Conservation (phyloP, 2,329 filamentous ascomycete species). For the Mycosphaerelloides madeirae region DNA sequence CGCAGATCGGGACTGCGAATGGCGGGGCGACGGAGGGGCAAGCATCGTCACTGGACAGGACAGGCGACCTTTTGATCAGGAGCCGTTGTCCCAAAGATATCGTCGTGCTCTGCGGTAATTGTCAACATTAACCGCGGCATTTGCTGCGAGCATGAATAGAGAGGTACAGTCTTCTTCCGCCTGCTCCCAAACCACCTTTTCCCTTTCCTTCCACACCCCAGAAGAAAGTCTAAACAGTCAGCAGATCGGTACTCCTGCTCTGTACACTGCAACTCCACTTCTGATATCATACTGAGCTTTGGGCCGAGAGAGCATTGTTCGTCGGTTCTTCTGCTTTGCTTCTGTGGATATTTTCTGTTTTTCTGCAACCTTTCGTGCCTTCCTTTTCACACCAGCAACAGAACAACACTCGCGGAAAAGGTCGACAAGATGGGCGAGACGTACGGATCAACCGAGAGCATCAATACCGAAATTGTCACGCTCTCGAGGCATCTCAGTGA, state of each 20-base stretch:
- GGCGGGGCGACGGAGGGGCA: neutral
- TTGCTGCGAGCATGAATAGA: slow-evolving; percentile 1
- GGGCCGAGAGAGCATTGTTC: slow-evolving; percentile 6
- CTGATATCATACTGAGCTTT: slow-evolving; percentile 25
- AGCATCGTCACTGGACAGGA: slow-evolving; percentile 2
- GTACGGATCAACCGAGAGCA: slow-evolving; percentile 54
- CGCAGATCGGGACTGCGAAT: no score
- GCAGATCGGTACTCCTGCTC: slow-evolving; percentile 1
- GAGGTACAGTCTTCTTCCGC: slow-evolving; percentile 15
- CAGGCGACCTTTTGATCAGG: no score
- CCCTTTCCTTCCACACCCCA: slow-evolving; percentile 1
- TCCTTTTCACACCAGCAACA: neutral
- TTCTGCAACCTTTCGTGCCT: neutral
- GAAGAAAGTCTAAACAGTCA: slow-evolving; percentile 1
- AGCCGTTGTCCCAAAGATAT: no score
- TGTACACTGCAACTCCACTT: slow-evolving; percentile 20
- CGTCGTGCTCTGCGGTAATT: no score
- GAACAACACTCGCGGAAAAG: neutral
- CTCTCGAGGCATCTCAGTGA: slow-evolving; percentile 94
- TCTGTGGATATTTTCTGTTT: neutral
- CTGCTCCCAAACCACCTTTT: slow-evolving; percentile 2
- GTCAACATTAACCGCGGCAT: slow-evolving; percentile 15
- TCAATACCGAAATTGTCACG: slow-evolving; percentile 95
- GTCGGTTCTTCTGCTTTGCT: slow-evolving; percentile 5
- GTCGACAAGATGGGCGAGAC: slow-evolving; percentile 3